These are phyloP conservation scores for Apiotrichum gracile DNA, from an alignment of 1,284 basidiomycete species.

Conservation along the genomic window DNA sequence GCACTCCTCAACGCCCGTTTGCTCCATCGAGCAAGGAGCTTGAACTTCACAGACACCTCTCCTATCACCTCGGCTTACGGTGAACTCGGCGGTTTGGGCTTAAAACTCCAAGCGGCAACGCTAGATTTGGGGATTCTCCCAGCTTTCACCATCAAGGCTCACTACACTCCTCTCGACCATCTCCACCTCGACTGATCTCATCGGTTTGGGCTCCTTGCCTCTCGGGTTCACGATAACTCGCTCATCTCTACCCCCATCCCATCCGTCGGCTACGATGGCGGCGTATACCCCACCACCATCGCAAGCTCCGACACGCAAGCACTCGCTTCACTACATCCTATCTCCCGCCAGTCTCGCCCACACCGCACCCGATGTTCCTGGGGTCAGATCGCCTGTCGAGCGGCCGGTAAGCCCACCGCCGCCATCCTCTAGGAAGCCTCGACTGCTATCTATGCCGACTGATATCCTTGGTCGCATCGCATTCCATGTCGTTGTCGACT, in stretches of 20 bases:
- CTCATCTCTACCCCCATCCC: neutral
- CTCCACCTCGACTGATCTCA: neutral
- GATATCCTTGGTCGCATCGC: constrained; percentile 28
- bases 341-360: constrained; percentile 15
- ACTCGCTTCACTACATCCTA: constrained; percentile 33
- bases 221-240: neutral
- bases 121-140: too few relatives aligned
- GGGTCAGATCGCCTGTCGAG: constrained; percentile 1
- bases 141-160: too few relatives aligned
- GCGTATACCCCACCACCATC: neutral
- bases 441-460: constrained; percentile 21
- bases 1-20: too few relatives aligned
- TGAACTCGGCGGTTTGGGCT: too few relatives aligned
- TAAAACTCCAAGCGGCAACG: too few relatives aligned
- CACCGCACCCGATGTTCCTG: constrained; percentile 10
- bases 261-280: neutral
- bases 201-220: too few relatives aligned
- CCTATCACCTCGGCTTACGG: too few relatives aligned
- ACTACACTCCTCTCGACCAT: neutral
- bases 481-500: constrained; percentile 26
- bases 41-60: too few relatives aligned
- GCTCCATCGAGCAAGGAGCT: too few relatives aligned
- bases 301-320: constrained; percentile 18
- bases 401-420: too few relatives aligned
- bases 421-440: neutral